Conservation (phyloP, 192 early-diverging fungal species). For the Backusella tuberculispora region DNA sequence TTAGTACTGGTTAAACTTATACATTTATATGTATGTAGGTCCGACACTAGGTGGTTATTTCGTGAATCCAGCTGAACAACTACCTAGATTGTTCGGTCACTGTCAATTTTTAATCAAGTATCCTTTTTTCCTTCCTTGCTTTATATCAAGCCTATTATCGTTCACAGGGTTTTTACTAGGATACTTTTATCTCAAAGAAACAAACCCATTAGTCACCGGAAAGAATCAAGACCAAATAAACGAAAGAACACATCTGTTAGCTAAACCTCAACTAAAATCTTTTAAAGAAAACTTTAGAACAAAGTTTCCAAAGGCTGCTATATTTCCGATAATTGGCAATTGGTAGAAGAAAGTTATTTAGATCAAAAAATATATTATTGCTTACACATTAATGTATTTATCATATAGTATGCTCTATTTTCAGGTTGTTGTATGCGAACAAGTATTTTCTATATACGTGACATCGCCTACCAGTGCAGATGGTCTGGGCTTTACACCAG, state of each 20-base stretch:
- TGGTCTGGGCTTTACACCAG: slow-evolving; percentile 49
- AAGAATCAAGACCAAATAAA: not conserved
- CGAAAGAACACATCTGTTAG: not conserved
- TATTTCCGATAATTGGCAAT: not conserved
- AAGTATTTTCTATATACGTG: slow-evolving; percentile 39
- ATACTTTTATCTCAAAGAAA: slow-evolving; percentile 65
- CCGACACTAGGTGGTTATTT: slow-evolving; percentile 82
- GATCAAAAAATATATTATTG: not conserved
- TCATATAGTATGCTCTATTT: slow-evolving; percentile 48
- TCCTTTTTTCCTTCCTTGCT: slow-evolving; percentile 87
- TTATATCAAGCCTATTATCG: slow-evolving; percentile 63
- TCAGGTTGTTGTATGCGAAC: slow-evolving; percentile 55
- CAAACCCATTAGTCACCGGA: slow-evolving; percentile 33
- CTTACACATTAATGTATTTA: not conserved
- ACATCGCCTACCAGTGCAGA: slow-evolving; percentile 32
- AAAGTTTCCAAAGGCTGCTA: not conserved
- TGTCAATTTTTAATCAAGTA: slow-evolving; percentile 61
- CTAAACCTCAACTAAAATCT: not conserved
- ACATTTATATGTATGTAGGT: not conserved
- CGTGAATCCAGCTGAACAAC: slow-evolving; percentile 68
- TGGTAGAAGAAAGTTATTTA: not conserved
- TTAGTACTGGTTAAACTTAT: not conserved
- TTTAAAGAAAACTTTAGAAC: not conserved
- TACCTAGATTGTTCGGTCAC: slow-evolving; percentile 63
- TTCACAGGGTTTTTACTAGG: slow-evolving; percentile 68